Evolutionary conservation across 306 rosid genomes (phyloP), one percentile per base, ranked within the genome.

Genomic region (Hippophae rhamnoides): DNA sequence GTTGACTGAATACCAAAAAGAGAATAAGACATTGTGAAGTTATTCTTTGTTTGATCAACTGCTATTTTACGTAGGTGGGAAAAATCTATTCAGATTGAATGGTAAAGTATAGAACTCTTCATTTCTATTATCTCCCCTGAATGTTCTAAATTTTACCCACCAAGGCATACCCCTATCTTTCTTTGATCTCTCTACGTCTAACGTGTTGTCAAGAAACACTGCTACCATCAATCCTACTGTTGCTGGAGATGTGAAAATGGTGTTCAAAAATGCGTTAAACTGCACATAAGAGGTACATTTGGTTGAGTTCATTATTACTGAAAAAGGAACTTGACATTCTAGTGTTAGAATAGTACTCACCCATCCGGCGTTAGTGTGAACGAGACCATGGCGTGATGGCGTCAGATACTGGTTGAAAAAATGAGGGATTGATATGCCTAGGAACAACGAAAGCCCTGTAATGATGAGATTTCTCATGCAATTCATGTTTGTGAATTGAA

Each of bases 91-190:
- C 72, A 92, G 95, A 70, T 92, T 92, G 73, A 92, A 92, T 1
- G 99, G 99, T 71, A 92, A 65, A 14, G 86, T 88, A 51, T 92
- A 92, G 76, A 92, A 92, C 66, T 88, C 99, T 80, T 92, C 99
- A 13, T 92, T 92, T 75, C 96, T 81, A 54, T 84, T 92, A 60
- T 92, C 99, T 69, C 99, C 99, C 78, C 85, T 73, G 23, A 92
- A 92, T 1, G 93, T 78, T 77, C 96, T 76, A 75, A 92, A 92
- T 82, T 88, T 92, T 38, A 82, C 85, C 99, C 99, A 92, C 96
- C 99, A 92, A 5, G 99, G 96, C 99, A 92, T 92, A 18, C 99
- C 99, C 43, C 96, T 66, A 55, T 92, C 98, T 62, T 83, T 92
- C 82, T 85, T 87, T 0, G 96, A 84, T 13, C 81, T 87, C 41